Evolutionary conservation across 768 basidiomycete genomes (phyloP).

Genomic region (Leccinum broughii): DNA sequence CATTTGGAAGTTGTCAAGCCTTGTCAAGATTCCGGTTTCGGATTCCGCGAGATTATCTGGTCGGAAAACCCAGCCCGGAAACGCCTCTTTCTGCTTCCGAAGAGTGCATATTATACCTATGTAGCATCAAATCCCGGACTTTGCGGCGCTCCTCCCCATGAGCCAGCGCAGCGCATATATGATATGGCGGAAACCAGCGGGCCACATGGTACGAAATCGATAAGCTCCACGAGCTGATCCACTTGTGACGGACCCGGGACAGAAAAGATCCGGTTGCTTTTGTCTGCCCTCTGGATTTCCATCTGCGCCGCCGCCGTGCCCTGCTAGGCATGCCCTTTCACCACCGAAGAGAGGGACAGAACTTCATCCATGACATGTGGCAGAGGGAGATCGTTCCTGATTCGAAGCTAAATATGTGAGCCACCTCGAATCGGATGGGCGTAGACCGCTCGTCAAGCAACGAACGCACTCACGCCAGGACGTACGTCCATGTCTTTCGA

Average conservation of each 20-base stretch:
- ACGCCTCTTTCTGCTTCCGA: constrained; percentile 9
- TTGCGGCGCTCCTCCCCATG: constrained; percentile 21
- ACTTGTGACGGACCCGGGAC: constrained; percentile 22
- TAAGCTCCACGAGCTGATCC: neutral
- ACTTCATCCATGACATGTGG: constrained; percentile 10
- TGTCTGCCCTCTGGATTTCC: neutral
- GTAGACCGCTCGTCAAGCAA: neutral
- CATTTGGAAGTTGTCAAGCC: constrained; percentile 5
- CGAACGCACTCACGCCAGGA: constrained; percentile 2
- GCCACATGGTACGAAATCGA: constrained; percentile 22
- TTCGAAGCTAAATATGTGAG: constrained; percentile 1
- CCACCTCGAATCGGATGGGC: neutral
- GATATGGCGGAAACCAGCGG: constrained; percentile 24
- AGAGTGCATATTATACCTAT: neutral
- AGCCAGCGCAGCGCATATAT: constrained; percentile 1
- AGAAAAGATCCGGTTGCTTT: constrained; percentile 9
- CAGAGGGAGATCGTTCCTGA: constrained; percentile 5
- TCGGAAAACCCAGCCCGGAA: constrained; percentile 14
- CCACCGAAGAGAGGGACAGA: neutral
- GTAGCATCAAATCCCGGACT: constrained; percentile 27
- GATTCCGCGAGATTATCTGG: constrained; percentile 12
- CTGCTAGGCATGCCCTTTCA: neutral
- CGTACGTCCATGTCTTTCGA: neutral
- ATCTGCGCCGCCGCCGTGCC: neutral
- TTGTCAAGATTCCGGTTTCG: constrained; percentile 15